These are phyloP conservation scores for Ophiostoma angusticollis DNA, from an alignment of 2,329 filamentous ascomycete species.

Conservation along the genomic window DNA sequence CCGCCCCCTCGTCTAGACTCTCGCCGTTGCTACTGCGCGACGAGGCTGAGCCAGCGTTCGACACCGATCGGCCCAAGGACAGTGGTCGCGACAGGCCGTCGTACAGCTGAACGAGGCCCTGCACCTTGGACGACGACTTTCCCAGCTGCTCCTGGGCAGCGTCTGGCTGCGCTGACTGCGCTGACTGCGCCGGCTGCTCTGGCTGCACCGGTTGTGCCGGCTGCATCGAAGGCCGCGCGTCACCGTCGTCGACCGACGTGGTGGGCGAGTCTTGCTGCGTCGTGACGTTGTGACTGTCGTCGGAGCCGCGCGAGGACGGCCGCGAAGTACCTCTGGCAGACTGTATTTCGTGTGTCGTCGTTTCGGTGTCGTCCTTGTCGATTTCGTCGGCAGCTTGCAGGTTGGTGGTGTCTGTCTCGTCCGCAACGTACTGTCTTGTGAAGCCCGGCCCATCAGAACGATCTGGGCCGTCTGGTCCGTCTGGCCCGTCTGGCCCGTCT, in stretches of 20 bases:
- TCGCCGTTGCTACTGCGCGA: neutral
- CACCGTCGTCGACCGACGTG: slow-evolving; percentile 32
- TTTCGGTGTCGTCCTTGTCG: neutral
- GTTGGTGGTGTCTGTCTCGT: neutral
- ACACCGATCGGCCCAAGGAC: neutral
- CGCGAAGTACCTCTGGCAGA: slow-evolving; percentile 5
- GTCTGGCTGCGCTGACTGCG: neutral
- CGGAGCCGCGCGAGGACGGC: slow-evolving; percentile 15
- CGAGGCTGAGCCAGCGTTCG: too few species aligned
- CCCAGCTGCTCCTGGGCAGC: slow-evolving; percentile 13
- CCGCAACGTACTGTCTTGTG: too few species aligned
- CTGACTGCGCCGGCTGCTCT: neutral
- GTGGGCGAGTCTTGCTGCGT: slow-evolving; percentile 30
- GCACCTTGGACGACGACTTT: slow-evolving; percentile 32
- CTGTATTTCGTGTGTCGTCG: neutral
- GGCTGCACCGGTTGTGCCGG: slow-evolving; percentile 5
- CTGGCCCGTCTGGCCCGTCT: too few species aligned
- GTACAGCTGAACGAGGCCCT: slow-evolving; percentile 36
- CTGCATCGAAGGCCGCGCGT: too few species aligned
- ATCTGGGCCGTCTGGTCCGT: too few species aligned
- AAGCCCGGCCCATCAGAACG: too few species aligned
- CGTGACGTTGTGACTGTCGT: slow-evolving; percentile 19
- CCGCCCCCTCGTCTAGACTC: too few species aligned
- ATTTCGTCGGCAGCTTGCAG: neutral
- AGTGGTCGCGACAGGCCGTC: slow-evolving; percentile 23